Conservation (phyloP, 305 asterid genomes). For the Fraxinus greggii region DNA sequence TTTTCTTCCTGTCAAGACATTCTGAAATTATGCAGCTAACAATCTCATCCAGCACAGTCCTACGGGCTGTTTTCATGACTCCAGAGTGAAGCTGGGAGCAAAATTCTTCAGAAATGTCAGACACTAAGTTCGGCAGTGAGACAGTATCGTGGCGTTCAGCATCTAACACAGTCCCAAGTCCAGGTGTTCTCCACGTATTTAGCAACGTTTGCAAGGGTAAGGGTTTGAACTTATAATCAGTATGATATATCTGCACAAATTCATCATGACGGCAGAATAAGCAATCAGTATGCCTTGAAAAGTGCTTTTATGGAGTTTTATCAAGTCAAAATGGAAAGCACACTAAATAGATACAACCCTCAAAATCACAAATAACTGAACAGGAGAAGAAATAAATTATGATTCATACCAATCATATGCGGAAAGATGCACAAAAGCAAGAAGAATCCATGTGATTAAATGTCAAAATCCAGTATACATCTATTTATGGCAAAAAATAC, state of each 20-base stretch:
- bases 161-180: constrained; percentile 37
- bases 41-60: constrained; percentile 81
- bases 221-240: constrained; percentile 51
- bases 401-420: neutral
- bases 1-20: constrained; percentile 54
- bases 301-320: neutral
- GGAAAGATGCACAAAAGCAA: neutral
- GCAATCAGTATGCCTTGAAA: constrained; percentile 9
- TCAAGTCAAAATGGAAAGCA: neutral
- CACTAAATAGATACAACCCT: neutral
- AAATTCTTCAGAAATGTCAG: constrained; percentile 68
- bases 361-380: neutral
- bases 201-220: constrained; percentile 59
- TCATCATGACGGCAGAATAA: constrained; percentile 24
- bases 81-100: constrained; percentile 72
- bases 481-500: neutral
- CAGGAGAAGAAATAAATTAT: neutral
- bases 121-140: constrained; percentile 29
- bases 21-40: constrained; percentile 67
- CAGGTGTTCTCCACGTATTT: constrained; percentile 50
- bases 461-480: neutral
- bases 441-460: constrained; percentile 2
- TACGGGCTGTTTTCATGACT: constrained; percentile 87
- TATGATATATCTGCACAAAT: constrained; percentile 66
- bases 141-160: constrained; percentile 36